Base-by-base conservation (phyloP, 495 filamentous ascomycete genomes). In the Terfezia claveryi region DNA sequence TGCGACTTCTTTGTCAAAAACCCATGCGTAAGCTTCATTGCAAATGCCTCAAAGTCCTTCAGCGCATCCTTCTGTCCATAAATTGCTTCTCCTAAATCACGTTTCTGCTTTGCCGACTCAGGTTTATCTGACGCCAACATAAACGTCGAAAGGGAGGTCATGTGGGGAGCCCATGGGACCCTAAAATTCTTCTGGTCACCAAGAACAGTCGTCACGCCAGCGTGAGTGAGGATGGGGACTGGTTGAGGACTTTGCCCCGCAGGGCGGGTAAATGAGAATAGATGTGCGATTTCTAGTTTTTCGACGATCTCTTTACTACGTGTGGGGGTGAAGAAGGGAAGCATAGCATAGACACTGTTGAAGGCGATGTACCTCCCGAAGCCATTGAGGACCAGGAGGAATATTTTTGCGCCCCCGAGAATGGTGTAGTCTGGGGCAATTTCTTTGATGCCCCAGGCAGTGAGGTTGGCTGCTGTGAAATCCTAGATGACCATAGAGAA, bases 391-490 rank as follows among this genome's bases (percentile, higher is more conserved):
- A 79, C 72, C 11, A 82, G 69, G 55, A 80, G 80, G 61, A 75
- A 77, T 59, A 81, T 75, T 37, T 77, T 70, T 36, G 76, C 72
- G 38, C 79, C 79, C 14, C 76, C 70, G 38, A 80, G 74, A 8
- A 78, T 70, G 5, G 64, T 56, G 4, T 57, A 36, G 50, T 78
- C 72, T n/a, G 66, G 65, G 38, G 71, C 68, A 32, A 74, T 73
- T 54, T 77, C 73, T 11, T 61, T 69, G 62, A 68, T 57, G 74
- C 83, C 86, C 84, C 84, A 94, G 61, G 83, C 87, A 5, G 87
- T 94, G 14, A 93, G 74, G 55, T 79, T 75, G 37, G 76, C 77
- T 0, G 87, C 76, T 37, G 78, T 82, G 65, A 85, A 88, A 59
- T 79, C 76, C 60, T 62, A 52, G 10, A 36, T 32, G 27, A 32